phyloP scores from a whole-genome alignment of 1,284 basidiomycete genomes.

The Microbotryomycetes sp. region DNA sequence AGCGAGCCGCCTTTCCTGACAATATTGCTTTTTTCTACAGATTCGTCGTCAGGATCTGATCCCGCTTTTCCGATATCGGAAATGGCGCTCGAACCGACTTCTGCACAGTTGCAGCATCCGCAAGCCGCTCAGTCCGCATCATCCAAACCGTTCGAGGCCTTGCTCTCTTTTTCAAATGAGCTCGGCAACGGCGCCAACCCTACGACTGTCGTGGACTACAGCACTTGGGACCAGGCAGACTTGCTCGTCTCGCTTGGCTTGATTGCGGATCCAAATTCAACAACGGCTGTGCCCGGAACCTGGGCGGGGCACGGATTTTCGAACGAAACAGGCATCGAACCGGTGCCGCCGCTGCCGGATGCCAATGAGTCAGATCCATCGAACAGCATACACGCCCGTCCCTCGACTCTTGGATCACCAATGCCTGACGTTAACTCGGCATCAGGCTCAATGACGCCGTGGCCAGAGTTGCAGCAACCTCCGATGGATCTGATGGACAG shows the following conservation, averaged over 20 bases:
- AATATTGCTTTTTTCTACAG: not conserved
- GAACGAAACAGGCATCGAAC: too few species aligned
- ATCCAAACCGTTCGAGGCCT: slow-evolving; percentile 19
- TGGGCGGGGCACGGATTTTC: too few species aligned
- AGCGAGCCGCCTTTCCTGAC: not conserved
- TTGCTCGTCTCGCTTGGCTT: slow-evolving; percentile 25
- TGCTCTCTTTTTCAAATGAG: slow-evolving; percentile 15
- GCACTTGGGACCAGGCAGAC: slow-evolving; percentile 27
- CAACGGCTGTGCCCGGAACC: too few species aligned
- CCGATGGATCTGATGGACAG: not conserved
- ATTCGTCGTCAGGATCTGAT: not conserved
- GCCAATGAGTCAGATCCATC: too few species aligned
- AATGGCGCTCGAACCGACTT: not conserved
- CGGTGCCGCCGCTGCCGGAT: not conserved
- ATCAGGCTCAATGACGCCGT: not conserved
- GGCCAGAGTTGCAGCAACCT: not conserved
- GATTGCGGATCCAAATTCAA: slow-evolving; percentile 5
- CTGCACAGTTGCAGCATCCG: not conserved
- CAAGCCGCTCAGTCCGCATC: not conserved
- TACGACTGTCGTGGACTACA: slow-evolving; percentile 21
- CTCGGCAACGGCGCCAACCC: slow-evolving; percentile 8
- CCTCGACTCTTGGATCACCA: too few species aligned
- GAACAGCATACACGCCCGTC: too few species aligned
- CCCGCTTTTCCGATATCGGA: too few species aligned
- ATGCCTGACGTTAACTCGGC: too few species aligned